Base-by-base conservation (phyloP, 176 grass and related monocot species). In the Areca catechu region DNA sequence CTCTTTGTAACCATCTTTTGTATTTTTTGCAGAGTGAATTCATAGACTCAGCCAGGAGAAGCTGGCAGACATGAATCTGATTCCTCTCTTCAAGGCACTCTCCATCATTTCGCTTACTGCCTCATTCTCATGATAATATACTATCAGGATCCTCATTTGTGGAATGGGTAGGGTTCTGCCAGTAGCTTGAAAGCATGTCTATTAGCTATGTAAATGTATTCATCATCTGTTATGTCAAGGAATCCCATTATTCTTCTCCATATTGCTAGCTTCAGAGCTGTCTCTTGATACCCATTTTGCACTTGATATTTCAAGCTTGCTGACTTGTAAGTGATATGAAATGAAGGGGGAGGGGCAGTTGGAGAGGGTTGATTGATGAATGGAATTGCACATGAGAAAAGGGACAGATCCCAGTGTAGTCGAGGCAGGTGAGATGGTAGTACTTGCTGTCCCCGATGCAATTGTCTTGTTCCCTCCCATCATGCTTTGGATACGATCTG, bases 331-430 rank as follows among this genome's bases (percentile, higher is more conserved):
- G 76, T 78, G 74, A 95, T 83, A 70, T 83, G 78, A 25, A 95
- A 95, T 79, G 89, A 86, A 3, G 85, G 82, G 43, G 90, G 85
- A 71, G 69, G 79, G 67, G 74, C 22, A 24, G 19, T 7, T 10
- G 62, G 21, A 4, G 70, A 17, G 19, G 21, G 0, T 16, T 57
- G 21, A 51, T 65, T 19, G 2, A 71, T 4, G 3, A 71, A n/a
- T 1, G 82, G 85, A 95, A 83, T 86, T 95, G 90, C 20, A 79
- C 70, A 66, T 95, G 76, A 20, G 90, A 95, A 83, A 95, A 95
- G 58, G 89, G 79, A 77, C 84, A 77, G 73, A 95, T 75, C 54
- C 90, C 90, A 29, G 79, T 75, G 65, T 95, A 95, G 70, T 95
- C 85, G 1, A 95, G 77, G 76, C 85, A 89, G 10, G 85, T 82